Conservation (phyloP, 257 asterid genomes). For the Scutellaria minor region DNA sequence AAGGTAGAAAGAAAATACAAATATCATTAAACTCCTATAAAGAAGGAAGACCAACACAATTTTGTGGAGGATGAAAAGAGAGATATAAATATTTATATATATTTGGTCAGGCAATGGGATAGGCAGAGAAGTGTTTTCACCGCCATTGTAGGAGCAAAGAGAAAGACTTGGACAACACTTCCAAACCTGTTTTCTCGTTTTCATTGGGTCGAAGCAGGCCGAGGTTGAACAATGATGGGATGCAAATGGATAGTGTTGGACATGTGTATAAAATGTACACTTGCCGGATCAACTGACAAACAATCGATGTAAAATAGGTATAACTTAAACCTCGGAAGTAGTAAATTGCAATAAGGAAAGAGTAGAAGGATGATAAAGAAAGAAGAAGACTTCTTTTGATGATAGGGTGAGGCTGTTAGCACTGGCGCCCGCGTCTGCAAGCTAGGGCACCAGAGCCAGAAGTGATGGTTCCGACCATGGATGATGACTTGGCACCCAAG, state of each 20-base stretch:
- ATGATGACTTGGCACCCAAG: constrained; percentile 80
- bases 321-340: constrained; percentile 24
- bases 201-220: constrained; percentile 56
- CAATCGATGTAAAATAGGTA: constrained; percentile 40
- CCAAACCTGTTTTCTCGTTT: constrained; percentile 54
- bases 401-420: constrained; percentile 46
- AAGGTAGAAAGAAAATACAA: constrained; percentile 38
- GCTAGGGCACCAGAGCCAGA: constrained; percentile 75
- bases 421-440: constrained; percentile 70
- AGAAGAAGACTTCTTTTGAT: too few species aligned
- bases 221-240: constrained; percentile 65
- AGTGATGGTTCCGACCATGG: constrained; percentile 72
- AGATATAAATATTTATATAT: constrained; percentile 16
- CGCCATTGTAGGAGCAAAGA: background rate
- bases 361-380: constrained; percentile 17
- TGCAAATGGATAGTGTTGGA: constrained; percentile 38
- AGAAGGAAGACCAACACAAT: constrained; percentile 43
- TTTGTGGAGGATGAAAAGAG: constrained; percentile 41
- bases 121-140: constrained; percentile 30
- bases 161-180: constrained; percentile 64
- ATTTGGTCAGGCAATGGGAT: constrained; percentile 40
- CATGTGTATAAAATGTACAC: constrained; percentile 81
- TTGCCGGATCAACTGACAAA: constrained; percentile 52
- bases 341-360: background rate
- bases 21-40: constrained; percentile 49